Base-by-base conservation (phyloP, 176 grass and related monocot species). In the Oryza rufipogon region DNA sequence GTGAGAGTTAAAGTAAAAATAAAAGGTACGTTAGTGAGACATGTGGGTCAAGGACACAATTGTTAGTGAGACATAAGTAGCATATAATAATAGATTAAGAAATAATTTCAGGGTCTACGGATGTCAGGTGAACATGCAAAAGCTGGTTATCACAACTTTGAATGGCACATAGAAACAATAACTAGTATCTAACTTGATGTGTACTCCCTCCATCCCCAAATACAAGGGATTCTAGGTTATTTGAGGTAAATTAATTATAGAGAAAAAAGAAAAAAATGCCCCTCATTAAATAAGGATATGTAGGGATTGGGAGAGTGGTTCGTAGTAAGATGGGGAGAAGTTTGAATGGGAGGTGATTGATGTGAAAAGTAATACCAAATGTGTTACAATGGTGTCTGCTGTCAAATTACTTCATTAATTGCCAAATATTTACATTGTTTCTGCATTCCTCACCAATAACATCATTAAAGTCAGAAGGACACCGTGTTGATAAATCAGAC, bases 1-100 rank as follows among this genome's bases (percentile, higher is more conserved):
- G 72, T 70, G 68, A 74, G 68, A 74, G 73, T 73, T 39, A 61
- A 20, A 71, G 33, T 63, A 33, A 6, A 7, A 71, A 51, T 42
- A 32, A 32, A 32, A 32, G 30, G 30, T 32, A 32, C 30, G 30
- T 32, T 32, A 32, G 30, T 32, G 30, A 32, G 30, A 32, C 30
- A 32, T 32, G 30, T 32, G 30, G 30, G 30, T 32, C 30, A 56
- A 19, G 16, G 8, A 49, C 47, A 49, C 52, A 20, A 11, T 56
- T 56, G 52, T 56, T 56, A 56, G 52, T 56, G 52, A 56, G 16
- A 56, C 15, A 56, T 56, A 5, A 56, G 52, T 56, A 56, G 16
- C 52, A 56, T 56, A 19, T 56, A 19, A 19, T 56, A 19, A 56
- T 4, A 3, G 52, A 56, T 0, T 56, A 56, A 10, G 16, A 5